Evolutionary conservation across 78 protist species (phyloP).

Genomic region (Anaeramoeba flamelloides): DNA sequence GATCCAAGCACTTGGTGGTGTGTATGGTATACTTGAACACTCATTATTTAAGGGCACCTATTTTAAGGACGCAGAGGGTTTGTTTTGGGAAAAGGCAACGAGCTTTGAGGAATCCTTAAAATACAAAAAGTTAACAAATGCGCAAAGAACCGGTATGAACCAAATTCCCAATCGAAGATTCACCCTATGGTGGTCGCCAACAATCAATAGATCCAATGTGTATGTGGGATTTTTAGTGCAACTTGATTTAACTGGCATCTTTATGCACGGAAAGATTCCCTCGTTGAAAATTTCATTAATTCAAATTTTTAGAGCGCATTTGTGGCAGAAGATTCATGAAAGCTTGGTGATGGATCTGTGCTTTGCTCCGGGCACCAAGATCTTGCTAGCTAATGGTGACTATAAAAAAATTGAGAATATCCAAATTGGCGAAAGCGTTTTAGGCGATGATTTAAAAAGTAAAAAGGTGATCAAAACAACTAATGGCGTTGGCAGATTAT

Average conservation of each 20-base stretch:
- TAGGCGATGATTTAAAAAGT: neutral
- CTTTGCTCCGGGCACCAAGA: neutral
- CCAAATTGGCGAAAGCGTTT: neutral
- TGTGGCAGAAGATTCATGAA: slow-evolving; percentile 99
- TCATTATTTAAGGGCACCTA: slow-evolving; percentile 98
- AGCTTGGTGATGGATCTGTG: slow-evolving; percentile 74
- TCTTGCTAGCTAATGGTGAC: neutral
- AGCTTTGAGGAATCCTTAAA: slow-evolving; percentile 90
- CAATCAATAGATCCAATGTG: slow-evolving; percentile 77
- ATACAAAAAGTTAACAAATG: slow-evolving; percentile 97
- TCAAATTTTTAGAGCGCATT: slow-evolving; percentile 97
- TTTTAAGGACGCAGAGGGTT: slow-evolving; percentile 99
- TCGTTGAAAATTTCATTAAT: slow-evolving; percentile 93
- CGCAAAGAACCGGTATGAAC: slow-evolving; percentile 97
- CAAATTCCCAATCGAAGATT: slow-evolving; percentile 99
- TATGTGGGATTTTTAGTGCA: slow-evolving; percentile 85
- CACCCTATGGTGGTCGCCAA: slow-evolving; percentile 99
- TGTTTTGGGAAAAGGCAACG: slow-evolving; percentile 74
- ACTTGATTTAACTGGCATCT: slow-evolving; percentile 98
- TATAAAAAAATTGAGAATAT: neutral
- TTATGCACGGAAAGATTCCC: slow-evolving; percentile 99
- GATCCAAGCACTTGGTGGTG: slow-evolving; percentile 99
- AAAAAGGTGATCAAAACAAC: neutral
- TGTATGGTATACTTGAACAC: slow-evolving; percentile 99
- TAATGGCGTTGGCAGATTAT: neutral